These are phyloP conservation scores for Umbellularia californica DNA, from an alignment of 164 flowering plant genomes.

Conservation along the genomic window DNA sequence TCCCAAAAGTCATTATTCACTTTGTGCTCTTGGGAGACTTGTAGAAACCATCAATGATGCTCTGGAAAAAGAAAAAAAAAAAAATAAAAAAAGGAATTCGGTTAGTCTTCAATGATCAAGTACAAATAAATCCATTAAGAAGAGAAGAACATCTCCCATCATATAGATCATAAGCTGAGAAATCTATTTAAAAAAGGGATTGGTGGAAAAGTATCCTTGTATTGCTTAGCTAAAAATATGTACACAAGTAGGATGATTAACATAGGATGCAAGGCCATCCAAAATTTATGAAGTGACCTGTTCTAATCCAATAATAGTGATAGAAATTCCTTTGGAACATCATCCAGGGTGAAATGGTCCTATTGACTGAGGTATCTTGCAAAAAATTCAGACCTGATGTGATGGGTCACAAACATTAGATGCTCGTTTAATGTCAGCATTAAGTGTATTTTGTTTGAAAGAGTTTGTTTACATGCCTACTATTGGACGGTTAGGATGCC, in stretches of 20 bases:
- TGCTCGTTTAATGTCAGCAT: too few relatives aligned
- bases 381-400: too few relatives aligned
- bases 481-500: too few relatives aligned
- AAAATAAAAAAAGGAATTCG: slow-evolving; percentile 5
- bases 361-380: not conserved
- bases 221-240: not conserved
- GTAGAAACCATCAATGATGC: slow-evolving; percentile 64
- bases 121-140: not conserved
- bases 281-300: not conserved
- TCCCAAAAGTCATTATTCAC: not conserved
- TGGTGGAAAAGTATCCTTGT: not conserved
- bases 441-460: too few relatives aligned
- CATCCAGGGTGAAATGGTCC: not conserved
- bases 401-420: too few relatives aligned
- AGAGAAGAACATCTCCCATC: not conserved
- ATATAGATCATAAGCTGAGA: not conserved
- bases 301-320: too few relatives aligned
- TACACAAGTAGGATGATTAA: not conserved
- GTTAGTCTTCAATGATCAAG: not conserved
- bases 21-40: slow-evolving; percentile 30
- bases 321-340: not conserved
- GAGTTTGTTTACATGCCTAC: too few relatives aligned
- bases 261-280: not conserved
- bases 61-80: slow-evolving; percentile 37
- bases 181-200: not conserved